Base-by-base conservation (phyloP, 768 basidiomycete genomes). In the Dentipellis fragilis region DNA sequence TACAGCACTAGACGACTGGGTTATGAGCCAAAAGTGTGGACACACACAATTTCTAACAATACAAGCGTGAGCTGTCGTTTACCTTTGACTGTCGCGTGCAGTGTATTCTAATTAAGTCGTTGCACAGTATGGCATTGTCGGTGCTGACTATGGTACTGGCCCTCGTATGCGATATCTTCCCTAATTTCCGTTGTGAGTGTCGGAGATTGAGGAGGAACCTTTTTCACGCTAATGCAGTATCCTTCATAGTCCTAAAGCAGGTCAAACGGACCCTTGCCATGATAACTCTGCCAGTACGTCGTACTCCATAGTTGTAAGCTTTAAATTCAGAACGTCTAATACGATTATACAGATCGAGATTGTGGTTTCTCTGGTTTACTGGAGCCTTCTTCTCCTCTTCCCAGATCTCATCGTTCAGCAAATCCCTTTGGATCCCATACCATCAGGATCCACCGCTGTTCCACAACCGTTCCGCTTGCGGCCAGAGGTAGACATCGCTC, bases 31-130 rank as follows among this genome's bases (percentile, higher is more conserved):
- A 61, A 79, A 76, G 59, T 85, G 85, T 1, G 87, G 87, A 0
- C 80, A 82, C 60, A 77, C 75, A 49, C 84, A 85, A 65, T 92
- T 80, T 64, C 70, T 92, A 54, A 93, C 90, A 0, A 86, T 90
- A 60, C 81, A 88, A 68, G 87, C 86, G 88, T 83, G 58, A 17
- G 76, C 64, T 8, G 37, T 37, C n/a, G 54, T 22, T 14, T 42
- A 1, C 17, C 48, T 12, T 5, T 49, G 11, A 2, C 22, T 4
- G 37, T 19, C n/a, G 6, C 6, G 29, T 29, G 29, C 29, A 6
- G 29, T 29, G 29, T 29, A 29, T 29, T 29, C 29, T 29, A 29
- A 29, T 29, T 6, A 3, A 29, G n/a, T 52, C 3, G n/a, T 22
- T n/a, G 16, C 34, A 35, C 59, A 73, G 68, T 2, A 68, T 80